Conservation (phyloP, 495 filamentous ascomycete genomes). For the Xylaria curta region DNA sequence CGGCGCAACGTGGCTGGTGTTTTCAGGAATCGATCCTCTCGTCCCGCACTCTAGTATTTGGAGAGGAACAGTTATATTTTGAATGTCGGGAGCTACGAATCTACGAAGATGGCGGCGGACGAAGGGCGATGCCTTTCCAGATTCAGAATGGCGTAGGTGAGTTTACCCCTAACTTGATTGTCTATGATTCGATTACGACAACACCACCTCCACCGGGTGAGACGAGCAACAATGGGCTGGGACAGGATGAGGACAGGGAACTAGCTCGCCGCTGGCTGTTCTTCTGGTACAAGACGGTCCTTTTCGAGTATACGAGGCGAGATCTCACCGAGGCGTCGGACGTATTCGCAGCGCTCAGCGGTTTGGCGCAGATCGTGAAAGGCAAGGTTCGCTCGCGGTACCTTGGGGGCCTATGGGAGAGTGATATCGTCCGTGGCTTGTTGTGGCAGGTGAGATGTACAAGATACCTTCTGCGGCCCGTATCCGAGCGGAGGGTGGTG, state of each 20-base stretch:
- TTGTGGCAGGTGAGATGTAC: neutral
- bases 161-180: neutral
- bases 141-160: neutral
- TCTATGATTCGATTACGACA: neutral
- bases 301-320: neutral
- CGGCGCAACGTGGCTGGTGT: conserved; percentile 9
- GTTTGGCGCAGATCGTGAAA: conserved; percentile 1
- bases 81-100: neutral
- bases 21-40: conserved; percentile 10
- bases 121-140: neutral
- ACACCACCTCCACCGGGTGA: neutral
- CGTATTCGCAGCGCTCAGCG: conserved; percentile 9
- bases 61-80: neutral
- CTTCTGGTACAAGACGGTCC: neutral
- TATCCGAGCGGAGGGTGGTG: neutral
- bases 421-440: conserved; percentile 14
- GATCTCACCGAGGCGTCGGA: neutral
- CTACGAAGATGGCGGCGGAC: neutral
- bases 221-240: neutral
- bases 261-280: neutral
- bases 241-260: conserved; percentile 31
- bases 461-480: too few species aligned
- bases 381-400: conserved; percentile 13
- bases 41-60: neutral
- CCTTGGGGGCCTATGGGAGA: conserved; percentile 6